These are phyloP conservation scores for Truncatella angustata DNA, from an alignment of 2,329 filamentous ascomycete species.

Conservation along the genomic window DNA sequence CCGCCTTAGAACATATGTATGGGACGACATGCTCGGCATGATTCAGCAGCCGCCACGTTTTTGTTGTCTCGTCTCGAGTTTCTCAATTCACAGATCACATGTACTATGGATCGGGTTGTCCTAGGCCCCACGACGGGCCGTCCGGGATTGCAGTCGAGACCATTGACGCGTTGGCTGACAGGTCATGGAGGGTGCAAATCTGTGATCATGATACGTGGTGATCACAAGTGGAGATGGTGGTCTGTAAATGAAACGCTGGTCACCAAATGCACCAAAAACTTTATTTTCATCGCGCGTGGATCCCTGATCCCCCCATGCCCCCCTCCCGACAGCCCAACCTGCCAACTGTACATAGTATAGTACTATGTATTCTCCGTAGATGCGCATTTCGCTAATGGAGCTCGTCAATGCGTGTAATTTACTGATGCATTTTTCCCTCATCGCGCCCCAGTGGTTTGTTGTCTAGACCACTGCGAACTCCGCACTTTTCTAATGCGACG, in stretches of 20 bases:
- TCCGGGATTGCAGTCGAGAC: neutral
- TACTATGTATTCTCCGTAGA: neutral
- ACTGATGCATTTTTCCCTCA: neutral
- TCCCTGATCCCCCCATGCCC: too few relatives aligned
- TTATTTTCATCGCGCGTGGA: too few relatives aligned
- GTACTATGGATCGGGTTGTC: too few relatives aligned
- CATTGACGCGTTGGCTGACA: neutral
- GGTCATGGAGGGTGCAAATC: neutral
- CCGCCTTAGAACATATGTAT: too few relatives aligned
- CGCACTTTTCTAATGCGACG: too few relatives aligned
- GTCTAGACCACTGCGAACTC: too few relatives aligned
- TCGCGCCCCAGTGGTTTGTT: too few relatives aligned
- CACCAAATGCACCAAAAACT: conserved; percentile 1
- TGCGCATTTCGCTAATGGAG: neutral
- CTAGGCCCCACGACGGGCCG: neutral
- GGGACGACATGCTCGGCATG: too few relatives aligned
- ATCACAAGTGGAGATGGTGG: neutral
- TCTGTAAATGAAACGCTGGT: conserved; percentile 4
- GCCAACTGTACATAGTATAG: neutral
- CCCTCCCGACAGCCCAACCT: too few relatives aligned
- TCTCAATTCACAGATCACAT: too few relatives aligned
- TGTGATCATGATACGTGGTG: neutral
- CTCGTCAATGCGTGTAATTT: neutral
- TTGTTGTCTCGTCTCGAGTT: too few relatives aligned
- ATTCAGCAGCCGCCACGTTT: too few relatives aligned